Conservation (phyloP, 2,329 filamentous ascomycete species). For the Fusarium setosum region DNA sequence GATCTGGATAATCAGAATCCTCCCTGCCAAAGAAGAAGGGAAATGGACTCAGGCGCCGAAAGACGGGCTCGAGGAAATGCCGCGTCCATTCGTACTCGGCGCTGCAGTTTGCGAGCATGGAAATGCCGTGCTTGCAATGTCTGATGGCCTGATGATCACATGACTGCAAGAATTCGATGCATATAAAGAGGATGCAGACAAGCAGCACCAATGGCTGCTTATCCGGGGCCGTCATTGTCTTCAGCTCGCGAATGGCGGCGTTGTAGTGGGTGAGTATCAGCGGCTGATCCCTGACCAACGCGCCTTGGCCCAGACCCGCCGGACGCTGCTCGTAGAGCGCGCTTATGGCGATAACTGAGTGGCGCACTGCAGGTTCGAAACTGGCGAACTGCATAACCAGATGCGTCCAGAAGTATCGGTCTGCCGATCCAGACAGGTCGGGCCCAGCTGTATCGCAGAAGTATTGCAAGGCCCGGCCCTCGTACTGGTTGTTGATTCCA, state of each 20-base stretch:
- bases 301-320: not conserved
- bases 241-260: not conserved
- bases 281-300: not conserved
- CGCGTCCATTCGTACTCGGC: not conserved
- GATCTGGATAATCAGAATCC: not conserved
- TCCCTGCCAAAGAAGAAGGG: constrained; percentile 2
- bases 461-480: not conserved
- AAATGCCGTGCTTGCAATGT: constrained; percentile 9
- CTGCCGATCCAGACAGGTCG: not conserved
- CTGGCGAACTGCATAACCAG: constrained; percentile 8
- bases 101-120: not conserved
- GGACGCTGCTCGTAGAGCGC: constrained; percentile 3
- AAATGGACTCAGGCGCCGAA: not conserved
- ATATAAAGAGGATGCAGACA: constrained; percentile 5
- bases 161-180: constrained; percentile 7
- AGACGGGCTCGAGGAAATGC: not conserved
- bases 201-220: constrained; percentile 5
- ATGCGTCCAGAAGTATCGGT: constrained; percentile 5
- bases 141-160: not conserved
- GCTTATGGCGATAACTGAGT: constrained; percentile 12
- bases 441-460: not conserved
- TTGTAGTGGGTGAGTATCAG: constrained; percentile 1
- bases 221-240: not conserved
- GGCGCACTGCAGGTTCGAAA: constrained; percentile 8
- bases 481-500: not conserved